Percentiles rank a stretch among this genome's conserved stretches.
These are phyloP conservation scores for Erysimum pusillum DNA, from an alignment of 441 rosid genomes.

Conservation along the genomic window DNA sequence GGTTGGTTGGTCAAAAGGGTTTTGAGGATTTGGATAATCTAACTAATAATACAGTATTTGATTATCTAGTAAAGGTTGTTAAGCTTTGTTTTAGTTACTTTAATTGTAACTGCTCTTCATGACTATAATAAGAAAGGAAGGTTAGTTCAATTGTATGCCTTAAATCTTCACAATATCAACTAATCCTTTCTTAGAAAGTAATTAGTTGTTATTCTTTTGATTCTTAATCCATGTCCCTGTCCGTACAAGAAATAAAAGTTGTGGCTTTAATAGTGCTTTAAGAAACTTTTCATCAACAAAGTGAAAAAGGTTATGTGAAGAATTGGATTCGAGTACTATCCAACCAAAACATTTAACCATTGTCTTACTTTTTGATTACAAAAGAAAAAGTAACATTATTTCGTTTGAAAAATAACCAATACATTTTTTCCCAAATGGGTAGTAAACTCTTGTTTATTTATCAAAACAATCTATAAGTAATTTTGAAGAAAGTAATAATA, in stretches of 20 bases:
- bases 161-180: neutral
- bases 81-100: slow-evolving; percentile 6
- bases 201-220: neutral
- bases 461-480: neutral
- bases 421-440: neutral
- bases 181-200: neutral
- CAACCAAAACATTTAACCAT: neutral
- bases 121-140: slow-evolving; percentile 6
- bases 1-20: slow-evolving; percentile 5
- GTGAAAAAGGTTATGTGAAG: neutral
- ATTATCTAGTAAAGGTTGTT: neutral
- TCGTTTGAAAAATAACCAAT: neutral
- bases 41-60: neutral
- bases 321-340: slow-evolving; percentile 7
- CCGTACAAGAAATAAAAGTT: neutral
- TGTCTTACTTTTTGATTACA: neutral
- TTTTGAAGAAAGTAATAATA: neutral
- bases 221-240: neutral
- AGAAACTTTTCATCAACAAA: neutral
- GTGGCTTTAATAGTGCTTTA: neutral
- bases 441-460: neutral
- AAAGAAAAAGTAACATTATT: neutral
- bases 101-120: slow-evolving; percentile 12
- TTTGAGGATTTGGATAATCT: slow-evolving; percentile 7
- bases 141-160: slow-evolving; percentile 1